A percentile compares a stretch with the other conserved stretches of the same genome.
Evolutionary conservation across 305 asterid species (phyloP).

Genomic region (Salvia sclarea): DNA sequence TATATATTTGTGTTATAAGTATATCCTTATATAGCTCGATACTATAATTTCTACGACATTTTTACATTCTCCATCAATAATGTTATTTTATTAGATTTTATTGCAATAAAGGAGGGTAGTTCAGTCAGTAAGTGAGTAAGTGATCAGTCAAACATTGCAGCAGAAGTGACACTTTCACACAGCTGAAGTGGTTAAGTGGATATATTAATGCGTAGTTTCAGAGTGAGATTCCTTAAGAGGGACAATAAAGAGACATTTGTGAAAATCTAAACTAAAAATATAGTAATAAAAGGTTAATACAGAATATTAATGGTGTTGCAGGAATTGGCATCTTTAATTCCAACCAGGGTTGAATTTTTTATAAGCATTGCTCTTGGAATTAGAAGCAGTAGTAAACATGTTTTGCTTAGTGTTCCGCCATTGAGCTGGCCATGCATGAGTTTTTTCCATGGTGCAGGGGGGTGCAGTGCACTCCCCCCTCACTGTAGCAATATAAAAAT

Average conservation of each 20-base stretch:
- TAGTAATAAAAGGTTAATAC: conserved; percentile 10
- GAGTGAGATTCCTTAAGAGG: conserved; percentile 27
- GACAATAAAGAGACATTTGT: conserved; percentile 29
- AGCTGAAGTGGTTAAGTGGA: conserved; percentile 26
- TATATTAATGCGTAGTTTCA: conserved; percentile 23
- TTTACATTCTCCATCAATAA: not conserved
- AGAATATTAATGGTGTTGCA: not conserved
- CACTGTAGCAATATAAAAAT: too few relatives aligned
- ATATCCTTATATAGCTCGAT: too few relatives aligned
- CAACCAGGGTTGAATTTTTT: conserved; percentile 29
- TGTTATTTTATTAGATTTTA: not conserved
- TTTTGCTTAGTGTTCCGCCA: conserved; percentile 41
- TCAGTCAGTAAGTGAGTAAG: not conserved
- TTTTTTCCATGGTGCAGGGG: too few relatives aligned
- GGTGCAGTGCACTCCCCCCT: too few relatives aligned
- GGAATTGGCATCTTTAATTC: conserved; percentile 33
- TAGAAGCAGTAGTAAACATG: conserved; percentile 47
- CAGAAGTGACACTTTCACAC: conserved; percentile 32
- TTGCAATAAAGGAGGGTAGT: conserved; percentile 20
- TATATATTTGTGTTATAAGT: too few relatives aligned
- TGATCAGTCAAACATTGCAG: conserved; percentile 34
- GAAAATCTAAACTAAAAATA: conserved; percentile 14
- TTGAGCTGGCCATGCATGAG: not conserved
- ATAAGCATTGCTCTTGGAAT: conserved; percentile 37
- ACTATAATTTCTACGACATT: not conserved